A percentile compares a stretch with the other conserved stretches of the same genome.
Evolutionary conservation across 192 early-diverging fungal species (phyloP).

Genomic region (Diversispora eburnea): DNA sequence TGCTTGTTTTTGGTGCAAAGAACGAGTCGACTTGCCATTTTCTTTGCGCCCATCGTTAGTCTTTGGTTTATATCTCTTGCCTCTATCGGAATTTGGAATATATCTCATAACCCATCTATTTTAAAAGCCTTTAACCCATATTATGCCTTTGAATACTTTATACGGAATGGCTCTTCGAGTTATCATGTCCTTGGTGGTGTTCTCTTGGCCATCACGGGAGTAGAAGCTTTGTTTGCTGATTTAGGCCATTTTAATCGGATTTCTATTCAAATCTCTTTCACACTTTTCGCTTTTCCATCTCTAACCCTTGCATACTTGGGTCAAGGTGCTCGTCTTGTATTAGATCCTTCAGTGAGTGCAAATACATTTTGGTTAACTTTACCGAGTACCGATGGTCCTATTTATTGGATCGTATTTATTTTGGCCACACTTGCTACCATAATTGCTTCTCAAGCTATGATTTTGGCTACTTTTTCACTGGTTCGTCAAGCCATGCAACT

Average conservation of each 20-base stretch:
- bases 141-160: constrained; percentile 35
- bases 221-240: constrained; percentile 57
- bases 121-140: constrained; percentile 48
- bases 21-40: constrained; percentile 37
- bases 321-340: constrained; percentile 33
- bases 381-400: background rate
- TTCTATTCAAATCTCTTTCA: constrained; percentile 47
- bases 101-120: constrained; percentile 34
- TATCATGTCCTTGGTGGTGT: constrained; percentile 42
- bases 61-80: constrained; percentile 48
- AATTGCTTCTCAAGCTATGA: constrained; percentile 56
- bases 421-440: constrained; percentile 54
- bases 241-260: constrained; percentile 50
- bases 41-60: constrained; percentile 45
- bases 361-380: constrained; percentile 14
- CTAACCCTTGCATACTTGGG: constrained; percentile 48
- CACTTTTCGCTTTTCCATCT: constrained; percentile 45
- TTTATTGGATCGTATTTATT: constrained; percentile 45
- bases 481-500: constrained; percentile 54
- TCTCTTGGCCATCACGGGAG: constrained; percentile 52
- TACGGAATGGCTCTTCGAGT: constrained; percentile 25
- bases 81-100: constrained; percentile 49
- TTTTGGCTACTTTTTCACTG: constrained; percentile 50
- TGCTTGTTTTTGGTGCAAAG: constrained; percentile 46
- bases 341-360: background rate